These are phyloP conservation scores for Flueggea neowawraea DNA, from an alignment of 441 rosid species.

Conservation along the genomic window DNA sequence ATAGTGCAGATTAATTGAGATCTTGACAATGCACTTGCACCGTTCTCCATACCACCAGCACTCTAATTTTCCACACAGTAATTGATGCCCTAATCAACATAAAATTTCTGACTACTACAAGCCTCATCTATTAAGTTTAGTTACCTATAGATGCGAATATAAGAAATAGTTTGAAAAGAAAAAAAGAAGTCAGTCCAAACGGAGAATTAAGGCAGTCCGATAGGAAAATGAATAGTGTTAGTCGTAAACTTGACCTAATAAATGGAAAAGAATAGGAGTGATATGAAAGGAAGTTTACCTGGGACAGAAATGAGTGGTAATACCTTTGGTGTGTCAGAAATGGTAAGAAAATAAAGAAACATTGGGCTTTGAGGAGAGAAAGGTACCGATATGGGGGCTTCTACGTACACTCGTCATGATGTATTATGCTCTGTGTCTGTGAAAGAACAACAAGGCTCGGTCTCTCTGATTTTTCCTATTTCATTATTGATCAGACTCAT, in stretches of 20 bases:
- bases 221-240: background rate
- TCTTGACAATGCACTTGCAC: no score
- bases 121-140: no score
- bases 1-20: no score
- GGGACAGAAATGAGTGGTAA: constrained; percentile 46
- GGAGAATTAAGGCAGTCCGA: background rate
- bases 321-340: constrained; percentile 35
- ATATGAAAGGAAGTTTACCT: constrained; percentile 24
- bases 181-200: no score
- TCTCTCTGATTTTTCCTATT: constrained; percentile 19
- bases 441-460: constrained; percentile 24
- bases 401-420: no score
- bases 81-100: no score
- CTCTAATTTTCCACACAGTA: no score
- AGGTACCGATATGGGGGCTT: background rate
- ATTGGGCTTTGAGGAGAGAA: constrained; percentile 23
- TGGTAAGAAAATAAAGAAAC: constrained; percentile 11
- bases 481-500: constrained; percentile 5
- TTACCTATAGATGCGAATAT: no score
- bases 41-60: no score
- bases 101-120: no score
- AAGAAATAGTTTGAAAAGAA: no score
- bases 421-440: background rate
- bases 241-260: constrained; percentile 19
- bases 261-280: constrained; percentile 25